Base-by-base conservation (phyloP, 163 green algal species). In the Coccomyxa subellipsoidea region DNA sequence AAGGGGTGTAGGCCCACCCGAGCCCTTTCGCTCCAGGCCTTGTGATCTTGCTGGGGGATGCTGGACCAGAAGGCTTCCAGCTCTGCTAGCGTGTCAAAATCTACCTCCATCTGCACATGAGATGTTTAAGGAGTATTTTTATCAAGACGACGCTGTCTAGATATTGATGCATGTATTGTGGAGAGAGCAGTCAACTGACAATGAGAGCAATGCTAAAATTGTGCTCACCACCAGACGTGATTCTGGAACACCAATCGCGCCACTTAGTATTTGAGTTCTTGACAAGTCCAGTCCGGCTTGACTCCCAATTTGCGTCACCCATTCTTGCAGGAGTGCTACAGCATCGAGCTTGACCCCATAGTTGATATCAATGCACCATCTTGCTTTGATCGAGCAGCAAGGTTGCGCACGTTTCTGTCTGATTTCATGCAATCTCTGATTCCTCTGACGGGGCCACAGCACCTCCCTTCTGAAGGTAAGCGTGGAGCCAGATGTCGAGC, bases 281-380 rank as follows among this genome's bases (percentile, higher is more conserved):
- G 38, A 31, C 7, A 83, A 23, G 10, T 75, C 90, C 18, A 96
- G 80, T 6, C 93, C 93, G 27, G 93, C 92, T 31, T 78, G 40
- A 18, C 69, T 82, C 4, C 92, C 93, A 37, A 97, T 83, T 29
- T 87, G 80, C 10, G 54, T n/a, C 9, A 96, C 92, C 93, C 93
- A 97, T 53, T 97, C 92, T 81, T 94, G 87, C 54, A 97, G 82
- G 82, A 95, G 82, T 10, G 73, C 54, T 5, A 90, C 92, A 0
- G 91, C 90, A 9, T 94, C 88, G 31, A 84, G 15, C 84, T 96
- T 95, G 81, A 85, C 80, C 12, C 92, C 91, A 82, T 94, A 96
- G 78, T 71, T 77, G 53, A 83, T 79, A 71, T 83, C 79, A 25
- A 83, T 83, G 29, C 31, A 69, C 79, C 79, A 83, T 23, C 79